Percentiles rank a stretch among this genome's conserved stretches.
Conservation (phyloP, 495 filamentous ascomycete genomes). For the Delitschia confertaspora region DNA sequence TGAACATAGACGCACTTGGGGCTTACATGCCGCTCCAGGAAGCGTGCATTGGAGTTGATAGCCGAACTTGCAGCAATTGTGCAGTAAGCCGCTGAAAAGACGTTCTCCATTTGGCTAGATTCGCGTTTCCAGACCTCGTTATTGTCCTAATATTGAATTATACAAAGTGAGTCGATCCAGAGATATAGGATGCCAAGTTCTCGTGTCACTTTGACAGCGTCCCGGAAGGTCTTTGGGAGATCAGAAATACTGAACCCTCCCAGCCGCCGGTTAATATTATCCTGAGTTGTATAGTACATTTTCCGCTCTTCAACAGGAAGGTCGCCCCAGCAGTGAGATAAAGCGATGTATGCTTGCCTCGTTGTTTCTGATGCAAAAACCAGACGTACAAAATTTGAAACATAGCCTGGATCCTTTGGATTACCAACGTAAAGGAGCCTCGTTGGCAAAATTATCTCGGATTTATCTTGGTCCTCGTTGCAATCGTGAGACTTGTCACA, state of each 20-base stretch:
- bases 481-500: constrained; percentile 7
- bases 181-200: constrained; percentile 8
- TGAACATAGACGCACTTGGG: constrained; percentile 3
- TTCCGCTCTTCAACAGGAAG: not conserved
- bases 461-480: constrained; percentile 1
- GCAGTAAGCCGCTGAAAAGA: constrained; percentile 22
- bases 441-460: constrained; percentile 5
- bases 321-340: constrained; percentile 11
- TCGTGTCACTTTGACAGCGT: constrained; percentile 7
- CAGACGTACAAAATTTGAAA: constrained; percentile 6
- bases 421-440: constrained; percentile 13
- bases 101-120: constrained; percentile 16
- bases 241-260: constrained; percentile 7
- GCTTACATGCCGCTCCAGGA: constrained; percentile 9
- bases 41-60: constrained; percentile 15
- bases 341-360: constrained; percentile 5
- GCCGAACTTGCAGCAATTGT: constrained; percentile 24
- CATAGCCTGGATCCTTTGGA: constrained; percentile 2
- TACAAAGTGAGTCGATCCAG: constrained; percentile 15
- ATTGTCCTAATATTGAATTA: constrained; percentile 13
- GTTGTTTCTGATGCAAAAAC: constrained; percentile 2
- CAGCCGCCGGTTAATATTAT: constrained; percentile 4
- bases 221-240: constrained; percentile 7
- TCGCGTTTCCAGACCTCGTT: constrained; percentile 19
- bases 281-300: constrained; percentile 7